phyloP scores from a whole-genome alignment of 1,284 basidiomycete genomes.

The Fomitopsis pinicola region DNA sequence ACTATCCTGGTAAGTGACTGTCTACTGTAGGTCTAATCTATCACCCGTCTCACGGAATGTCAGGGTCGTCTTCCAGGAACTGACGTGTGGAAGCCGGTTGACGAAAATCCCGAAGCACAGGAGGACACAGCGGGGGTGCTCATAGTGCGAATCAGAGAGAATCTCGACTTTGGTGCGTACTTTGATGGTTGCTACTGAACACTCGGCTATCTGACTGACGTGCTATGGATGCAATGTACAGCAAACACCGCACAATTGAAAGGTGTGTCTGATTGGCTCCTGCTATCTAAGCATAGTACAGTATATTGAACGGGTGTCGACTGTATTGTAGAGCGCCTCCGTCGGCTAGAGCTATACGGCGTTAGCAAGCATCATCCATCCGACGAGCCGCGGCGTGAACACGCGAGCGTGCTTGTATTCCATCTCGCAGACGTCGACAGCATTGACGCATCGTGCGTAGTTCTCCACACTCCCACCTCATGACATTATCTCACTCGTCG shows the following conservation, averaged over 20 bases:
- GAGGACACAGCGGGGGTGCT: conserved; percentile 77
- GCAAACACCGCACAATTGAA: conserved; percentile 91
- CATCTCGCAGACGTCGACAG: conserved; percentile 85
- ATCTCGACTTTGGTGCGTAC: conserved; percentile 65
- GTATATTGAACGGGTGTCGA: not conserved
- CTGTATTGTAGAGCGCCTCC: conserved; percentile 60
- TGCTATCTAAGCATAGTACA: not conserved
- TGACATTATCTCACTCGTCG: not conserved
- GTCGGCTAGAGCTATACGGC: conserved; percentile 81
- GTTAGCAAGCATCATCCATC: conserved; percentile 77
- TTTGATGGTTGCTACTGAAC: not conserved
- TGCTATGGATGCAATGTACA: conserved; percentile 23
- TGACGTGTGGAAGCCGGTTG: conserved; percentile 76
- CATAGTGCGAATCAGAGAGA: conserved; percentile 80
- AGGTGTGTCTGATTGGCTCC: conserved; percentile 32
- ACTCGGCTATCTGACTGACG: not conserved
- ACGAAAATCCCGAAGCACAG: conserved; percentile 72
- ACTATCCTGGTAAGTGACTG: conserved; percentile 52
- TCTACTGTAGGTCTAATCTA: not conserved
- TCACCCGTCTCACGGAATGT: not conserved
- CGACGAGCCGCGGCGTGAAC: conserved; percentile 73
- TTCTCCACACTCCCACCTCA: not conserved
- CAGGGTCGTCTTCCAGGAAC: conserved; percentile 81
- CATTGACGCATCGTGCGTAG: conserved; percentile 79
- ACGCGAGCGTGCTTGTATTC: conserved; percentile 79